A percentile compares a stretch with the other conserved stretches of the same genome.
These are phyloP conservation scores for Taphrina betulina DNA, from an alignment of 1,139 yeast species.

Conservation along the genomic window DNA sequence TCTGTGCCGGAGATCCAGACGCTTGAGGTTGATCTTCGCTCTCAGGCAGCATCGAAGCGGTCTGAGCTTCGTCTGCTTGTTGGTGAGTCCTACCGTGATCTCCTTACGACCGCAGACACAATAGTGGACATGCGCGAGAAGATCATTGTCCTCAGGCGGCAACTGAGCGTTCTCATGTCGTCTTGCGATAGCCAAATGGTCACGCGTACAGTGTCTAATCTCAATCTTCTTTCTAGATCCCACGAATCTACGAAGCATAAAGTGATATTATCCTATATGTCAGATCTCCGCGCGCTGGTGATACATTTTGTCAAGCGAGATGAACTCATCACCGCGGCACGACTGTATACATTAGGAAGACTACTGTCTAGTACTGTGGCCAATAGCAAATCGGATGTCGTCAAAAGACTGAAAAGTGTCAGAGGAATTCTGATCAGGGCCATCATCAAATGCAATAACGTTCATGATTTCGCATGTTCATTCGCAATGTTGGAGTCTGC, in stretches of 20 bases:
- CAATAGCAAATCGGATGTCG: neutral
- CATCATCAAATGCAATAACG: neutral
- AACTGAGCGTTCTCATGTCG: neutral
- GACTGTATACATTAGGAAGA: slow-evolving; percentile 3
- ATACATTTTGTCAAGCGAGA: neutral
- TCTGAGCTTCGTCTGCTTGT: slow-evolving; percentile 21
- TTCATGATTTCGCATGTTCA: slow-evolving; percentile 3
- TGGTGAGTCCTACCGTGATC: slow-evolving; percentile 26
- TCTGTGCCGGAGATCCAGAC: slow-evolving; percentile 10
- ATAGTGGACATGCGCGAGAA: slow-evolving; percentile 20
- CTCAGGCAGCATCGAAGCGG: slow-evolving; percentile 13
- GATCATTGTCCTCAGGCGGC: slow-evolving; percentile 7
- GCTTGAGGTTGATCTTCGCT: slow-evolving; percentile 17
- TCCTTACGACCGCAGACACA: slow-evolving; percentile 30
- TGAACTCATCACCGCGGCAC: slow-evolving; percentile 9
- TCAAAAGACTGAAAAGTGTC: neutral
- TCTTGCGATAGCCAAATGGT: slow-evolving; percentile 14
- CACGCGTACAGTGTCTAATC: neutral
- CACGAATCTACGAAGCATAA: neutral
- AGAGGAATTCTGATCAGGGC: neutral
- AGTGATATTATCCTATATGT: neutral
- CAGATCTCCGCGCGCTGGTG: slow-evolving; percentile 8
- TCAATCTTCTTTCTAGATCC: neutral
- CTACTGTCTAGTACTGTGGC: neutral
- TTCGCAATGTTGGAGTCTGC: slow-evolving; percentile 12